A percentile compares a stretch with the other conserved stretches of the same genome.
Conservation (phyloP, 2,329 filamentous ascomycete species). For the Pseudocercospora vitis region DNA sequence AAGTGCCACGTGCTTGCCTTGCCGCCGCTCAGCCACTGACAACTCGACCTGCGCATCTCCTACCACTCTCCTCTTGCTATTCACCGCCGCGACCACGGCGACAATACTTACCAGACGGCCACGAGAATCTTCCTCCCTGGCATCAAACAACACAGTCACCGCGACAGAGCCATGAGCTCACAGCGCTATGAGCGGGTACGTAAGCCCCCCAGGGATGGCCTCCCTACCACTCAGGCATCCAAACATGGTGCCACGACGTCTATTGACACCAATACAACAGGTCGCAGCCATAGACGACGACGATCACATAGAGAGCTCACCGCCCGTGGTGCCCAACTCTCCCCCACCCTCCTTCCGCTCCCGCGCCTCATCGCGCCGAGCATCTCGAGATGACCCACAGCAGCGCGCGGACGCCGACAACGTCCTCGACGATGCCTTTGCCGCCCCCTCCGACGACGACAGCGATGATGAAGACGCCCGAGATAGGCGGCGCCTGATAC, state of each 20-base stretch:
- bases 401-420: conserved; percentile 64
- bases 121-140: not conserved
- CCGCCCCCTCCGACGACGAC: conserved; percentile 63
- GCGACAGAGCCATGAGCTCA: conserved; percentile 43
- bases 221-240: conserved; percentile 15
- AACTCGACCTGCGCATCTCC: conserved; percentile 4
- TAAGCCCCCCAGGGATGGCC: conserved; percentile 25
- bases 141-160: conserved; percentile 6
- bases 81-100: conserved; percentile 3
- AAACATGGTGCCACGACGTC: not conserved
- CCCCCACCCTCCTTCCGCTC: conserved; percentile 82
- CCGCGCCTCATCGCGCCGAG: conserved; percentile 67
- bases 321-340: conserved; percentile 47
- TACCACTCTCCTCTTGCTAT: conserved; percentile 3
- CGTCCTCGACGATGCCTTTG: conserved; percentile 90
- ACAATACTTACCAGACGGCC: not conserved
- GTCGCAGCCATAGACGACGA: conserved; percentile 46
- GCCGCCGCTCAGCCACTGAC: conserved; percentile 8
- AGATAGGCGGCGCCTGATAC: conserved; percentile 80
- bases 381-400: conserved; percentile 51
- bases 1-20: not conserved
- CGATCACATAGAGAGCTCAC: conserved; percentile 37
- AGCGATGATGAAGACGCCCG: conserved; percentile 70
- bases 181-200: conserved; percentile 52
- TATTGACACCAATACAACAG: conserved; percentile 23